phyloP scores from a whole-genome alignment of 78 protist genomes.

The Chrysochromulina parva region DNA sequence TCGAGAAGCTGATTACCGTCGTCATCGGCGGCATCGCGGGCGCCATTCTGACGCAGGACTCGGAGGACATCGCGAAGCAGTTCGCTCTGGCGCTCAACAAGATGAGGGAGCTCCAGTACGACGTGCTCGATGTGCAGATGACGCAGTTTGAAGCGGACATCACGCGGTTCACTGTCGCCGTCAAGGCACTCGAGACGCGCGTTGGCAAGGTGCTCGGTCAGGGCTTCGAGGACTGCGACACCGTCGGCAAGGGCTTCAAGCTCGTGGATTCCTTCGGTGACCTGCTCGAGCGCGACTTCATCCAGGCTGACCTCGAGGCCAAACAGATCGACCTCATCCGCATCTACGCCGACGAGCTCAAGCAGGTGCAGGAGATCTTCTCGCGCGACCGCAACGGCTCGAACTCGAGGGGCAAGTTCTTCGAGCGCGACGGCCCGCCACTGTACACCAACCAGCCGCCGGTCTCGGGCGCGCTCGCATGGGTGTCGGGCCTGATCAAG shows the following conservation, averaged over 20 bases:
- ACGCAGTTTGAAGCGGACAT: slow-evolving; percentile 18
- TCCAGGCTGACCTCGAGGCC: slow-evolving; percentile 45
- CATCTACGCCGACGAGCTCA: slow-evolving; percentile 48
- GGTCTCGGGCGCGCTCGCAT: slow-evolving; percentile 61
- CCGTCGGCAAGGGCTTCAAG: slow-evolving; percentile 61
- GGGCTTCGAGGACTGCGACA: slow-evolving; percentile 49
- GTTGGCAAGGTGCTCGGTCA: slow-evolving; percentile 21
- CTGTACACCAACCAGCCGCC: slow-evolving; percentile 65
- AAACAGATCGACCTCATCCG: slow-evolving; percentile 45
- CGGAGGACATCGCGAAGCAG: background rate
- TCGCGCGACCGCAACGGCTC: background rate
- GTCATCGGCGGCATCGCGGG: slow-evolving; percentile 75
- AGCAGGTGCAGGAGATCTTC: slow-evolving; percentile 55
- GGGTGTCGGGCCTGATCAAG: slow-evolving; percentile 51
- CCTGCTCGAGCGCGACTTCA: slow-evolving; percentile 52
- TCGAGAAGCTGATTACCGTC: slow-evolving; percentile 53
- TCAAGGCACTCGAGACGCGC: slow-evolving; percentile 43
- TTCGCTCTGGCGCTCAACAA: background rate
- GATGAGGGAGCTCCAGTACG: background rate
- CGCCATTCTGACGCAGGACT: background rate
- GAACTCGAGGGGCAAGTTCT: background rate
- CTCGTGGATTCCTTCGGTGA: slow-evolving; percentile 69
- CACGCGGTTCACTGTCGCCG: background rate
- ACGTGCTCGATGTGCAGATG: background rate
- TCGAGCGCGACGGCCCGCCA: slow-evolving; percentile 56